phyloP scores from a whole-genome alignment of 1,139 yeast genomes.

The Trichomonascaceae sp. region DNA sequence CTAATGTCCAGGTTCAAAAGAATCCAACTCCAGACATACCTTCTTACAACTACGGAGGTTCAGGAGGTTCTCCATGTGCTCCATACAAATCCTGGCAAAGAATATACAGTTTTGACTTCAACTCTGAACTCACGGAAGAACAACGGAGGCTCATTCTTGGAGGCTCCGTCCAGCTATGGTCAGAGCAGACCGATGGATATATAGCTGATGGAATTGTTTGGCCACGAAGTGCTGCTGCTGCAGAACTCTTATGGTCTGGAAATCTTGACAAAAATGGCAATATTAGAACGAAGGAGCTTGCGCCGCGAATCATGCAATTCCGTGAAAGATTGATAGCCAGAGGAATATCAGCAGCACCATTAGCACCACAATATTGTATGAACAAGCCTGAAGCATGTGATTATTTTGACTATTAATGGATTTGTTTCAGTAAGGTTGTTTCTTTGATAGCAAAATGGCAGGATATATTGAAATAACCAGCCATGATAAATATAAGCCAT shows the following conservation, averaged over 20 bases:
- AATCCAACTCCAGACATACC: slow-evolving; percentile 25
- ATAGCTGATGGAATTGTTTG: slow-evolving; percentile 39
- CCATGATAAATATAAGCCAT: too few relatives aligned
- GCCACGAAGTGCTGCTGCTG: slow-evolving; percentile 47
- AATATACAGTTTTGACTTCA: slow-evolving; percentile 39
- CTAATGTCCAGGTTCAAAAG: slow-evolving; percentile 24
- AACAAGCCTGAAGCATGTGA: slow-evolving; percentile 30
- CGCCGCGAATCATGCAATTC: slow-evolving; percentile 40
- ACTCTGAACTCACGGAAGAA: slow-evolving; percentile 32
- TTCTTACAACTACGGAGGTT: slow-evolving; percentile 30
- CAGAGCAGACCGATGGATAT: slow-evolving; percentile 40
- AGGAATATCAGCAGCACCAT: slow-evolving; percentile 38
- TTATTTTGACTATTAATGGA: slow-evolving; percentile 35
- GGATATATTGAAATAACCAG: too few relatives aligned
- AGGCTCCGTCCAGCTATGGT: slow-evolving; percentile 44
- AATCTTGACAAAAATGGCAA: slow-evolving; percentile 34
- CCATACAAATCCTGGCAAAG: slow-evolving; percentile 48
- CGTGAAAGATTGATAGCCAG: slow-evolving; percentile 41
- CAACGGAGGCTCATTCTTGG: slow-evolving; percentile 39
- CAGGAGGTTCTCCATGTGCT: slow-evolving; percentile 37
- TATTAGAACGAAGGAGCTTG: slow-evolving; percentile 33
- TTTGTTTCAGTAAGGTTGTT: too few relatives aligned
- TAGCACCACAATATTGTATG: slow-evolving; percentile 40
- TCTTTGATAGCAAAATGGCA: too few relatives aligned
- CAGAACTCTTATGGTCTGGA: slow-evolving; percentile 45